Base-by-base conservation (phyloP, 257 asterid genomes). In the Solanum clarkiae region DNA sequence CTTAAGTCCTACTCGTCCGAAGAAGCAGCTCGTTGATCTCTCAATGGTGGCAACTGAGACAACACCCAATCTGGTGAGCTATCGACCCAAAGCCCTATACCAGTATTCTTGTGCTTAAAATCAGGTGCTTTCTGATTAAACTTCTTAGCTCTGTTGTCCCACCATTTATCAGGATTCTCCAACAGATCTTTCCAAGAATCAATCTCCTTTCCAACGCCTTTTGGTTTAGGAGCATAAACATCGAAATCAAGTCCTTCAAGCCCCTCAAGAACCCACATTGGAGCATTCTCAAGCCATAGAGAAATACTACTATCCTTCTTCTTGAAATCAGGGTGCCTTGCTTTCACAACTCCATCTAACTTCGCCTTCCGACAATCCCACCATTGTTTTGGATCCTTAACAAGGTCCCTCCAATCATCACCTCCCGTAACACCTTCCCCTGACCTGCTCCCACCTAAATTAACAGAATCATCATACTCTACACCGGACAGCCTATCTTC, bases 291-390 rank as follows among this genome's bases (percentile, higher is more conserved):
- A 20, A 96, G 51, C 98, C 99, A 96, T 54, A 95, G 89, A 0
- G 94, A 2, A 69, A 86, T 88, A 26, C 88, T 89, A n/a, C 84
- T 88, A 81, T 53, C 92, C 89, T 92, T 93, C 72, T 90, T 92
- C 92, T 95, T 95, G 85, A 95, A 96, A 90, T 96, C 98, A 0
- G 99, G 98, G 81, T 84, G 71, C 8, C 89, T 93, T 20, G 84
- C 90, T 84, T 88, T 89, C 72, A 93, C 93, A 90, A 88, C 81
- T 45, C 97, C 95, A 18, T 89, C 83, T 45, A 87, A 29, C 89
- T 95, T 96, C 80, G 89, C 91, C 45, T 87, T 81, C 14, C 98
- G 95, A 88, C 86, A 92, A 91, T 95, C 98, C 90, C 88, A 85
- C 99, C 98, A 96, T 54, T 91, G 90, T 84, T 80, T 68, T 4